These are phyloP conservation scores for Chlorella vulgaris DNA, from an alignment of 139 green algal species.

Conservation along the genomic window DNA sequence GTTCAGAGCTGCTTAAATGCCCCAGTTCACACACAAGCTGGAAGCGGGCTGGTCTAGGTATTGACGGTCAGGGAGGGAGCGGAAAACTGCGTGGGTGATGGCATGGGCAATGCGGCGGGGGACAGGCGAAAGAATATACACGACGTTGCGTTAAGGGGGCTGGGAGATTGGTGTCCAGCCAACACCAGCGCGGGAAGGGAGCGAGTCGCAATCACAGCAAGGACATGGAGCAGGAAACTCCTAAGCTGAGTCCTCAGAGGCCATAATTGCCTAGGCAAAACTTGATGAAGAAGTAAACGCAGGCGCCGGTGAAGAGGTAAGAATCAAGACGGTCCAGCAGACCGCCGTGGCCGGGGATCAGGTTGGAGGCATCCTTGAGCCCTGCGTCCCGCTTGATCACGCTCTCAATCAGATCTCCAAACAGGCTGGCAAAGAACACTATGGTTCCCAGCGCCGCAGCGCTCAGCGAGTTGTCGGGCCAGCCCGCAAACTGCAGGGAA, in stretches of 20 bases:
- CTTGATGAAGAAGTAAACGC: slow-evolving; percentile 79
- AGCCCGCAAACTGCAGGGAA: slow-evolving; percentile 47
- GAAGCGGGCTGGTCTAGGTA: too few species aligned
- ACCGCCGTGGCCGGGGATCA: slow-evolving; percentile 97
- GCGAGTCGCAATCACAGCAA: neutral
- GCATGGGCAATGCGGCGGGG: too few species aligned
- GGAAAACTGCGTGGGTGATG: too few species aligned
- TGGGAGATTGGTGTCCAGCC: too few species aligned
- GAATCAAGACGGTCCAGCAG: slow-evolving; percentile 95
- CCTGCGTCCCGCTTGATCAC: slow-evolving; percentile 98
- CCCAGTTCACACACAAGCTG: too few species aligned
- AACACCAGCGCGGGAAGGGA: too few species aligned
- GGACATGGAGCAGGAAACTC: neutral
- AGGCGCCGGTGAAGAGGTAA: slow-evolving; percentile 96
- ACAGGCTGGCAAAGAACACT: slow-evolving; percentile 85
- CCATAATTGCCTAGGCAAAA: neutral
- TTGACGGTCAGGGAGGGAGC: too few species aligned
- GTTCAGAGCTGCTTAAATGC: too few species aligned
- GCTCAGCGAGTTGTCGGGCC: slow-evolving; percentile 27
- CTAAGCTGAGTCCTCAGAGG: neutral
- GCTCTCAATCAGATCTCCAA: slow-evolving; percentile 98
- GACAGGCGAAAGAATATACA: too few species aligned
- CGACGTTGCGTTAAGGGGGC: too few species aligned
- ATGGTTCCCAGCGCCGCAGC: slow-evolving; percentile 55
- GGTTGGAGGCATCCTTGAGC: slow-evolving; percentile 88